Conservation (phyloP, 2,329 filamentous ascomycete species). For the Cercospora sp. region DNA sequence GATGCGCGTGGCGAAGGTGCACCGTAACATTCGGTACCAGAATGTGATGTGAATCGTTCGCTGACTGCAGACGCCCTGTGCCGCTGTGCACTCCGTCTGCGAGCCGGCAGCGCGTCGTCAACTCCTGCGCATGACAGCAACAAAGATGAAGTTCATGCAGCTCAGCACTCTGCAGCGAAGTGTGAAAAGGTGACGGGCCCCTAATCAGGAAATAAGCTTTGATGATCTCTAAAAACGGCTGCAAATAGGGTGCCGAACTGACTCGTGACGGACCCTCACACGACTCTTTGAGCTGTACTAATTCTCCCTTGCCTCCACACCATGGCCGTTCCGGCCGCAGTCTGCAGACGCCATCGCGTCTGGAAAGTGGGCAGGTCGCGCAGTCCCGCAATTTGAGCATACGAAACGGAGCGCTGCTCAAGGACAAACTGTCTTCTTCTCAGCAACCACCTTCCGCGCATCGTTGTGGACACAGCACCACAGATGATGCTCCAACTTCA, state of each 20-base stretch:
- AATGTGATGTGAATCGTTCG: background rate
- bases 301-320: constrained; percentile 11
- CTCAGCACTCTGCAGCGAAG: background rate
- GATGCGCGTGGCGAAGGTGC: background rate
- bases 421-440: background rate
- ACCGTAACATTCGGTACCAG: background rate
- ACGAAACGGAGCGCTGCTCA: background rate
- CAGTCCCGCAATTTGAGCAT: background rate
- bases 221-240: background rate
- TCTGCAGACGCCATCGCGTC: constrained; percentile 7
- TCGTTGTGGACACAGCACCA: background rate
- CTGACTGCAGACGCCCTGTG: background rate
- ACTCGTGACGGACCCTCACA: constrained; percentile 1
- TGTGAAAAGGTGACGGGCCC: background rate
- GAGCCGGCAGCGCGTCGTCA: background rate
- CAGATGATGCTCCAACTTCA: constrained; percentile 9
- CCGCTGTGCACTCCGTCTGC: background rate
- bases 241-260: constrained; percentile 10
- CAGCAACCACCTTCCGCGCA: background rate
- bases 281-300: constrained; percentile 7
- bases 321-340: background rate
- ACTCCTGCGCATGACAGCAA: background rate
- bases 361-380: background rate
- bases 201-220: constrained; percentile 9
- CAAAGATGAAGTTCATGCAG: background rate